Base-by-base conservation (phyloP, 2,329 filamentous ascomycete genomes). In the Nigrospora oryzae region DNA sequence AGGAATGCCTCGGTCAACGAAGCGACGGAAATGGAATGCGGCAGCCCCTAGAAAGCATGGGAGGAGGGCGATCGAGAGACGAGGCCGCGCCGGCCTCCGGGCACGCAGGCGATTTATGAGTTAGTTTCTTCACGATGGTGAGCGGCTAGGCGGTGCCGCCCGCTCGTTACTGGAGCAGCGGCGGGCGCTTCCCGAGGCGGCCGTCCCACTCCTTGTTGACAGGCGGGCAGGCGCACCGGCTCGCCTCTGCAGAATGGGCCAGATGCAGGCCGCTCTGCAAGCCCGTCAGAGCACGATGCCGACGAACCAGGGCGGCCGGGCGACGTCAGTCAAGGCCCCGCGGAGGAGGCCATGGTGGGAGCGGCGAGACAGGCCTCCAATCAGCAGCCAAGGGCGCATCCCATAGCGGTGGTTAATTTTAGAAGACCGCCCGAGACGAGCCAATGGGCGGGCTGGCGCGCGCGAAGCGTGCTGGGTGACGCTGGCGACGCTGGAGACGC, bases 1-100 rank as follows among this genome's bases (percentile, higher is more conserved):
- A 59, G 65, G 57, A 63, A 66, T 58, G 63, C 66, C 57, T 68
- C 67, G 68, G 53, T 69, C 68, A 65, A 70, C 68, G 66, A 70
- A 66, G 63, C 59, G 52, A 59, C 57, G 11, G 23, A 48, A 63
- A 63, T 62, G 45, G 40, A 56, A 57, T 51, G 46, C 56, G 56
- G 51, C 56, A 56, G 58, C 59, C 58, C 54, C 54, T 55, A 55
- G 54, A 55, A 55, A 58, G 58, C 54, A 57, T 59, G 51, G 51
- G 51, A 51, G 51, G 50, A 57, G 52, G 43, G 56, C 35, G 46
- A 47, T 47, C 45, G 45, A 49, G 50, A 41, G 15, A 54, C 23
- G 42, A 49, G 19, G 46, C 54, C 52, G 53, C 54, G 55, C 49
- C 44, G 44, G 46, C 34, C 48, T 42, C 41, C 46, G 58, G 58